These are phyloP conservation scores for Allantophomopsis lycopodina DNA, from an alignment of 2,329 filamentous ascomycete species.

Conservation along the genomic window DNA sequence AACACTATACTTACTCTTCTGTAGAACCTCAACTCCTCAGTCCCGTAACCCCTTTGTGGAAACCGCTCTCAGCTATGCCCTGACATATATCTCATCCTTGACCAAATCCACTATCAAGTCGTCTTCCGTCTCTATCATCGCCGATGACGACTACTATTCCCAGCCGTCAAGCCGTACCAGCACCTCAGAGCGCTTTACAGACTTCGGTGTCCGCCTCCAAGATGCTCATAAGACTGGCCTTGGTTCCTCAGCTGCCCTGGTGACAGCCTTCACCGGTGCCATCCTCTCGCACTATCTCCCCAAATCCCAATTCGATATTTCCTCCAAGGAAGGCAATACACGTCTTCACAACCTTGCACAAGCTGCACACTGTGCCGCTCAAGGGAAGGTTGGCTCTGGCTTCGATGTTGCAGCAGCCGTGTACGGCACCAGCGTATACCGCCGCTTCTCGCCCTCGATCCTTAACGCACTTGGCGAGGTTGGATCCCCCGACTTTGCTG, in stretches of 20 bases:
- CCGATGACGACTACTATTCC: slow-evolving; percentile 96
- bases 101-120: slow-evolving; percentile 40
- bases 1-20: slow-evolving; percentile 3
- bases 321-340: slow-evolving; percentile 34
- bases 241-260: slow-evolving; percentile 85
- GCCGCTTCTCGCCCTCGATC: slow-evolving; percentile 76
- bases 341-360: slow-evolving; percentile 87
- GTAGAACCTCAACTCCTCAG: slow-evolving; percentile 23
- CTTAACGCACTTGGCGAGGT: slow-evolving; percentile 54
- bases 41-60: slow-evolving; percentile 78
- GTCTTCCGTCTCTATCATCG: slow-evolving; percentile 70
- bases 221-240: slow-evolving; percentile 91
- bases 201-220: slow-evolving; percentile 62
- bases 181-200: slow-evolving; percentile 42
- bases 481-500: slow-evolving; percentile 51
- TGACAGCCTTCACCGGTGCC: slow-evolving; percentile 72
- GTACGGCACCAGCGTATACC: slow-evolving; percentile 82
- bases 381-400: slow-evolving; percentile 91
- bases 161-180: slow-evolving; percentile 30
- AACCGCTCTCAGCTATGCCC: slow-evolving; percentile 73
- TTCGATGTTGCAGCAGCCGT: slow-evolving; percentile 93
- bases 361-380: slow-evolving; percentile 84
- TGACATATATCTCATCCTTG: slow-evolving; percentile 58
- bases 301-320: slow-evolving; percentile 37
- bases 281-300: slow-evolving; percentile 66